These are phyloP conservation scores for Aspergillus sp. DNA, from an alignment of 2,329 filamentous ascomycete species.

Conservation along the genomic window DNA sequence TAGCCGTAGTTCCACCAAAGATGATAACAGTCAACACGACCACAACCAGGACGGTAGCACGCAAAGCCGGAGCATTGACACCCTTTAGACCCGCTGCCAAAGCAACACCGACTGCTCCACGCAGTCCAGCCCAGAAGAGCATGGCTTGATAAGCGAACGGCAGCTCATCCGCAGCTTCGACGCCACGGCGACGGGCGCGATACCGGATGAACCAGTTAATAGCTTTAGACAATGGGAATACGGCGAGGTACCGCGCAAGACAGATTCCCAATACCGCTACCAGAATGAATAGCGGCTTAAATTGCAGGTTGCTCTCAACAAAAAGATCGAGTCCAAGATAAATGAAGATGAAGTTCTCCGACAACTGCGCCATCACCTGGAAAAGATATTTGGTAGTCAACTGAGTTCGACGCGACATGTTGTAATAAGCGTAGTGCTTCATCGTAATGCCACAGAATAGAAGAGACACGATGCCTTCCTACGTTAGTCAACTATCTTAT, in stretches of 20 bases:
- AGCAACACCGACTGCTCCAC: slow-evolving; percentile 91
- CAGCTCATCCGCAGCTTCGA: slow-evolving; percentile 74
- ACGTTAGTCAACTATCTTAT: slow-evolving; percentile 11
- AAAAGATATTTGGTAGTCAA: slow-evolving; percentile 98
- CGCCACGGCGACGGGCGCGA: slow-evolving; percentile 67
- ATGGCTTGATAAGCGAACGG: slow-evolving; percentile 97
- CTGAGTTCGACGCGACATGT: slow-evolving; percentile 97
- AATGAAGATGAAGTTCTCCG: slow-evolving; percentile 99
- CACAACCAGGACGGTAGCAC: slow-evolving; percentile 93
- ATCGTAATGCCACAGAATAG: slow-evolving; percentile 97
- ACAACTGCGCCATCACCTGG: slow-evolving; percentile 86
- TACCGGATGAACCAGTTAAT: slow-evolving; percentile 94
- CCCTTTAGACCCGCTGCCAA: slow-evolving; percentile 82
- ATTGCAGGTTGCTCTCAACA: slow-evolving; percentile 78
- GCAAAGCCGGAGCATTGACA: slow-evolving; percentile 71
- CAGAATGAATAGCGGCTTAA: slow-evolving; percentile 92
- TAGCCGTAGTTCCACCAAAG: slow-evolving; percentile 91
- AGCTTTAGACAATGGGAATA: slow-evolving; percentile 80
- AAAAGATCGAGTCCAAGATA: slow-evolving; percentile 93
- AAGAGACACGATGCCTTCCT: slow-evolving; percentile 86
- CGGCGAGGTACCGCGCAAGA: slow-evolving; percentile 82
- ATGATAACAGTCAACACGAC: slow-evolving; percentile 98
- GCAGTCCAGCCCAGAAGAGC: slow-evolving; percentile 98
- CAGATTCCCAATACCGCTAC: slow-evolving; percentile 89
- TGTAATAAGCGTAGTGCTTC: slow-evolving; percentile 99